Evolutionary conservation across 257 asterid species (phyloP).

Genomic region (Ilex aquifolium): DNA sequence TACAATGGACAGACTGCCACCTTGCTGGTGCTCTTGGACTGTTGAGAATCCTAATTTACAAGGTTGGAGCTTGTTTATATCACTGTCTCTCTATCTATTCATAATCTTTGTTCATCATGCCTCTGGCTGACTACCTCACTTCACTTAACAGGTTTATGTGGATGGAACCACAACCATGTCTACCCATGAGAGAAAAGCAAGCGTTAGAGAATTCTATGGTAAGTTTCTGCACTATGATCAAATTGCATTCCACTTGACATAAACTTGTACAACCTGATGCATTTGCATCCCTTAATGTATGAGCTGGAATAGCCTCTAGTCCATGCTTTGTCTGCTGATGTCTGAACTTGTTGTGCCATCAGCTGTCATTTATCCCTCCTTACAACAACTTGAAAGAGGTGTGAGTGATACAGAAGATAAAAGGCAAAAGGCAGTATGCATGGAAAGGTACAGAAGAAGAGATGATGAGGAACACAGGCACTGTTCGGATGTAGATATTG

Average conservation of each 20-base stretch:
- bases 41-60: conserved; percentile 77
- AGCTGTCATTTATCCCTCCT: conserved; percentile 92
- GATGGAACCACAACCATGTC: conserved; percentile 97
- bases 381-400: conserved; percentile 81
- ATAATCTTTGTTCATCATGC: too few relatives aligned
- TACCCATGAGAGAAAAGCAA: conserved; percentile 90
- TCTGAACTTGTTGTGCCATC: conserved; percentile 14
- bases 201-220: conserved; percentile 94
- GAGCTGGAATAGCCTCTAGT: conserved; percentile 11
- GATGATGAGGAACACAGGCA: conserved; percentile 52
- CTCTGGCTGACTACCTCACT: not conserved
- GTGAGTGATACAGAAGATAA: conserved; percentile 81
- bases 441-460: conserved; percentile 73
- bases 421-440: conserved; percentile 67
- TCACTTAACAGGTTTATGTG: conserved; percentile 64
- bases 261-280: not conserved
- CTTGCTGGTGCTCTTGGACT: conserved; percentile 97
- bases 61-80: conserved; percentile 35
- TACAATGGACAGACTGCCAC: conserved; percentile 91
- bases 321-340: not conserved
- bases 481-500: conserved; percentile 59
- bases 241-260: too few relatives aligned
- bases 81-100: not conserved
- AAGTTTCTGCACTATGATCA: conserved; percentile 1
- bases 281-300: not conserved